Conservation (phyloP, 2,329 filamentous ascomycete species). For the Neoascochyta sp. region DNA sequence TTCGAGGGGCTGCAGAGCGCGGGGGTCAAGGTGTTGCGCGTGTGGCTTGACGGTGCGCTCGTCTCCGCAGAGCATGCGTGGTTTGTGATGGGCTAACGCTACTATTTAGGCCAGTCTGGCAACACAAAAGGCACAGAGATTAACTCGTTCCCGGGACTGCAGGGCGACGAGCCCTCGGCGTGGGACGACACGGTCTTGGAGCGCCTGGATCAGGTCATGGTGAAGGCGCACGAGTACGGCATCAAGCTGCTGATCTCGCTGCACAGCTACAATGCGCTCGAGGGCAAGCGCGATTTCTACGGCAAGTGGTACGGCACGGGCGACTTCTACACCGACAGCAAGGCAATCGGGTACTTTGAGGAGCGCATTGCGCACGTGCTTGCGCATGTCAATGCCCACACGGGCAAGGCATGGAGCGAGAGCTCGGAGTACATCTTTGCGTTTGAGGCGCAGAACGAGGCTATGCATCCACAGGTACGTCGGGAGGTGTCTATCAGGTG, state of each 20-base stretch:
- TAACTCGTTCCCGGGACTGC: slow-evolving; percentile 3
- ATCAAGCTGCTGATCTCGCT: slow-evolving; percentile 11
- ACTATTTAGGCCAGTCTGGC: slow-evolving; percentile 6
- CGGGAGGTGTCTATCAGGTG: neutral
- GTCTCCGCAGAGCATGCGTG: too few relatives aligned
- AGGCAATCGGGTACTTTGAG: slow-evolving; percentile 8
- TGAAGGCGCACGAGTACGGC: slow-evolving; percentile 9
- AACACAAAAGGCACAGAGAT: slow-evolving; percentile 8
- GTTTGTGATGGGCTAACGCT: too few relatives aligned
- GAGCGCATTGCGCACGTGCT: slow-evolving; percentile 9
- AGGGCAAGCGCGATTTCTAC: slow-evolving; percentile 11
- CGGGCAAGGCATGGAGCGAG: slow-evolving; percentile 7
- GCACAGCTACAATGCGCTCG: slow-evolving; percentile 11
- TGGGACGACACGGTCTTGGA: slow-evolving; percentile 9
- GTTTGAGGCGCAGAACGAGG: slow-evolving; percentile 12
- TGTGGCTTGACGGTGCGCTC: slow-evolving; percentile 9
- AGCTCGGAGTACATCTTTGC: slow-evolving; percentile 15
- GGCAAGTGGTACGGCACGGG: slow-evolving; percentile 12
- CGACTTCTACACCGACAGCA: slow-evolving; percentile 10
- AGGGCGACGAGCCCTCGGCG: slow-evolving; percentile 5
- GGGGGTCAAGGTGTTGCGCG: slow-evolving; percentile 7
- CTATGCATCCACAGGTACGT: slow-evolving; percentile 9
- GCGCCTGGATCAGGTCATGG: slow-evolving; percentile 10
- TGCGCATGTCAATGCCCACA: slow-evolving; percentile 6
- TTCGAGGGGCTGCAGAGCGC: slow-evolving; percentile 6